Evolutionary conservation across 129 eudicot species (phyloP).

Genomic region (Lactuca sativa): DNA sequence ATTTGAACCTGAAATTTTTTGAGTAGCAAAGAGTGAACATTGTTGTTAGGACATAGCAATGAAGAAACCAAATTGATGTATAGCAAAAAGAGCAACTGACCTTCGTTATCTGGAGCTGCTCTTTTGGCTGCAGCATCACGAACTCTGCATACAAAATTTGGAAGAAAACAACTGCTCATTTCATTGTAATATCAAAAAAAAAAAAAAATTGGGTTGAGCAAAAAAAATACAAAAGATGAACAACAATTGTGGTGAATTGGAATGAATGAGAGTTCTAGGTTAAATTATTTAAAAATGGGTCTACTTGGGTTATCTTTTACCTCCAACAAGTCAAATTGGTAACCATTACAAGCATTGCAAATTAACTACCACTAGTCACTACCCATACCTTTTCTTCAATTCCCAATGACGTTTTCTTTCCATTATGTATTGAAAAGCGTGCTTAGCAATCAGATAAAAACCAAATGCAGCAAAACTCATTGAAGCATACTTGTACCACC

Average conservation of each 20-base stretch:
- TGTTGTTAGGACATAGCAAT: conserved; percentile 1
- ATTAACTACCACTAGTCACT: not conserved
- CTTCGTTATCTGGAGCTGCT: conserved; percentile 57
- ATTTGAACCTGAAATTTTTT: conserved; percentile 42
- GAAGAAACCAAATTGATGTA: conserved; percentile 21
- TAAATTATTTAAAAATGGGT: too few relatives aligned
- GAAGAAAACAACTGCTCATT: conserved; percentile 14
- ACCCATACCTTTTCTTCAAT: conserved; percentile 65
- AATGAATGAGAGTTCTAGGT: not conserved
- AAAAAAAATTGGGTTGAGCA: not conserved
- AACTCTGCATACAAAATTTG: conserved; percentile 58
- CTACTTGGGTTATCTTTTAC: too few relatives aligned
- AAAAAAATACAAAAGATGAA: not conserved
- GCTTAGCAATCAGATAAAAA: conserved; percentile 72
- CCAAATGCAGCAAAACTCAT: conserved; percentile 86
- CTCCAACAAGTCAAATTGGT: not conserved
- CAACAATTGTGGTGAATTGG: not conserved
- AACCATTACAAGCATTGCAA: not conserved
- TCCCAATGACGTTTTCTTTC: conserved; percentile 95
- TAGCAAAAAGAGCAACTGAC: conserved; percentile 33
- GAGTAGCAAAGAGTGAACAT: not conserved
- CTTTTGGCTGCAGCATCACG: conserved; percentile 92
- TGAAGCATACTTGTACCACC: conserved; percentile 92
- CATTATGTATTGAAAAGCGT: conserved; percentile 66
- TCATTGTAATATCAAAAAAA: conserved; percentile 9